Evolutionary conservation across 108 stramenopile species (phyloP).

Genomic region (Pseudonitzschia pungens): DNA sequence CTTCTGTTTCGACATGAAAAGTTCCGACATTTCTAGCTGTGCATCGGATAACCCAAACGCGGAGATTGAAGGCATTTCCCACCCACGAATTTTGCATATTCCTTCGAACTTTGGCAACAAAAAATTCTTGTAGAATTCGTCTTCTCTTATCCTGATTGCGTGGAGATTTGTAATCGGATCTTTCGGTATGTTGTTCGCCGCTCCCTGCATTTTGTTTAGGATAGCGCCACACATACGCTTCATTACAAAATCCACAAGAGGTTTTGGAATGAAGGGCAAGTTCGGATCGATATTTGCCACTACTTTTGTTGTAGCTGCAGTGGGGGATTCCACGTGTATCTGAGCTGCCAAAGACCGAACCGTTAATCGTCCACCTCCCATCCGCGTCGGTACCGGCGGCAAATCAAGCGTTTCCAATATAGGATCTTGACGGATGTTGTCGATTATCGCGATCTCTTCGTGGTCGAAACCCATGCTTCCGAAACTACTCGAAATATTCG

Average conservation of each 20-base stretch:
- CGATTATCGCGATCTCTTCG: slow-evolving; percentile 13
- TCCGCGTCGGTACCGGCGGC: slow-evolving; percentile 63
- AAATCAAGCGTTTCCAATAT: slow-evolving; percentile 57
- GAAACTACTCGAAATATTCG: background rate
- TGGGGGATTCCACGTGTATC: slow-evolving; percentile 75
- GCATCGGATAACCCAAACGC: slow-evolving; percentile 70
- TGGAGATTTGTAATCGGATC: slow-evolving; percentile 79
- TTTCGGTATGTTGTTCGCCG: slow-evolving; percentile 64
- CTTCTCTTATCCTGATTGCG: slow-evolving; percentile 75
- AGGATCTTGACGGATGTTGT: slow-evolving; percentile 53
- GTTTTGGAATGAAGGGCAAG: slow-evolving; percentile 75
- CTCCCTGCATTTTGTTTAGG: slow-evolving; percentile 71
- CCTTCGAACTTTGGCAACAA: slow-evolving; percentile 80
- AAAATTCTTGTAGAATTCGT: slow-evolving; percentile 87
- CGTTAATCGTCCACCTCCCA: slow-evolving; percentile 79
- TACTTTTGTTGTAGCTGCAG: slow-evolving; percentile 69
- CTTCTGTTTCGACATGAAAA: slow-evolving; percentile 38
- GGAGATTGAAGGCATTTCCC: slow-evolving; percentile 77
- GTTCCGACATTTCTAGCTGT: slow-evolving; percentile 37
- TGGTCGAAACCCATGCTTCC: background rate
- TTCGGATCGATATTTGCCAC: slow-evolving; percentile 92
- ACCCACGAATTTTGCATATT: slow-evolving; percentile 71
- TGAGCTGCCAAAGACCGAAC: slow-evolving; percentile 69
- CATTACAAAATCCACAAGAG: slow-evolving; percentile 88
- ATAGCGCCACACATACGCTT: slow-evolving; percentile 88